These are phyloP conservation scores for Leucogyrophana mollusca DNA, from an alignment of 768 basidiomycete species.

Conservation along the genomic window DNA sequence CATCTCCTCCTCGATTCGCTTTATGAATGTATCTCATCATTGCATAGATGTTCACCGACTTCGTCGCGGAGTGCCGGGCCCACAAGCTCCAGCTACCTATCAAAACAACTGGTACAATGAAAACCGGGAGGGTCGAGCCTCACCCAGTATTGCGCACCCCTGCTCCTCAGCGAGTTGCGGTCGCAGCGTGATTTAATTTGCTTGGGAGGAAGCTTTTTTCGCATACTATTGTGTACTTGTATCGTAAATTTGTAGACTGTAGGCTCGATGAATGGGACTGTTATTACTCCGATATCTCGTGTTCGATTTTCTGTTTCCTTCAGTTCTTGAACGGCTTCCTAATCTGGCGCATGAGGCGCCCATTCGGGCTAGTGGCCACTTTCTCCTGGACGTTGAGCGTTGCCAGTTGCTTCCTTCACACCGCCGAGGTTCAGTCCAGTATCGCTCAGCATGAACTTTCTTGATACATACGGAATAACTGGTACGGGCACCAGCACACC, in stretches of 20 bases:
- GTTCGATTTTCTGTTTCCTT: too few relatives aligned
- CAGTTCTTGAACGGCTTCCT: too few relatives aligned
- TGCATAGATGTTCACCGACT: conserved; percentile 89
- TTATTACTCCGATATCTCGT: too few relatives aligned
- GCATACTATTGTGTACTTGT: neutral
- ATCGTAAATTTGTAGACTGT: neutral
- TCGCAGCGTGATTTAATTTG: conserved; percentile 32
- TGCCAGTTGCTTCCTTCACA: too few relatives aligned
- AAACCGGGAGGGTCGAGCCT: conserved; percentile 17
- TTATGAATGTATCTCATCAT: conserved; percentile 1
- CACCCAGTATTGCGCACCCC: conserved; percentile 16
- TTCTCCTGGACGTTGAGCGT: too few relatives aligned
- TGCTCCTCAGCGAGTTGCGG: conserved; percentile 25
- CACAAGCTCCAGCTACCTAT: conserved; percentile 38
- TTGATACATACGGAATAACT: conserved; percentile 64
- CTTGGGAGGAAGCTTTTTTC: too few relatives aligned
- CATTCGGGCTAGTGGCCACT: too few relatives aligned
- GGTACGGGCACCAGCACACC: conserved; percentile 45
- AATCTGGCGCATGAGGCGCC: too few relatives aligned
- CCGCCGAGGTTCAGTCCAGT: too few relatives aligned
- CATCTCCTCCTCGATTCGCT: conserved; percentile 15
- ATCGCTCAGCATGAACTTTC: conserved; percentile 69
- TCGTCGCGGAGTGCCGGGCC: conserved; percentile 76
- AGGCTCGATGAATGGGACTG: too few relatives aligned
- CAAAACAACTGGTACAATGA: conserved; percentile 8